Evolutionary conservation across 805 yeast genomes (phyloP).

Genomic region (Kuraishia capsulata): DNA sequence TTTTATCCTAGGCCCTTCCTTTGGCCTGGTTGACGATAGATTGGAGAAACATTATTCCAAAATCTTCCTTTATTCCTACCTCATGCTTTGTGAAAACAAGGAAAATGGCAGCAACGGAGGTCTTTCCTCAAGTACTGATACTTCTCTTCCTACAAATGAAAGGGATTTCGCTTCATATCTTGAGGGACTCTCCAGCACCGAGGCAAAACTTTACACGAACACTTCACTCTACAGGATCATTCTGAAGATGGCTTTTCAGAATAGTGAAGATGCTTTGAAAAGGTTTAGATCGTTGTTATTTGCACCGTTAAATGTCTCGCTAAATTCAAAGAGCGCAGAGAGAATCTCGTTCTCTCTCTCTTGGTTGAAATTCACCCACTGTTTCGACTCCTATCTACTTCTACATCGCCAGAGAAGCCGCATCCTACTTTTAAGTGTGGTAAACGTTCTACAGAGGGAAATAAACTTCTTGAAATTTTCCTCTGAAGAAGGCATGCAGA

Average conservation of each 20-base stretch:
- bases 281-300: background rate
- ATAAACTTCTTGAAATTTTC: background rate
- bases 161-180: background rate
- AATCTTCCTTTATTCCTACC: background rate
- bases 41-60: background rate
- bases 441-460: slow-evolving; percentile 1
- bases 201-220: background rate
- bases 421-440: background rate
- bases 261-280: background rate
- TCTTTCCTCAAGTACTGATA: background rate
- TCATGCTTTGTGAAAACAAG: background rate
- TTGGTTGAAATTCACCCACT: background rate
- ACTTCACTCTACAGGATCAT: background rate
- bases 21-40: background rate
- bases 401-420: background rate
- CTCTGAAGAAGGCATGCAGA: background rate
- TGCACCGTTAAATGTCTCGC: background rate
- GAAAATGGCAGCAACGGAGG: background rate
- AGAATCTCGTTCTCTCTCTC: background rate
- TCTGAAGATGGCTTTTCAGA: background rate
- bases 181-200: background rate
- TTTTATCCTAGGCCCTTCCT: background rate
- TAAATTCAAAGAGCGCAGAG: background rate
- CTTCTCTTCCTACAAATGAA: background rate
- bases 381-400: background rate